Percentiles rank a stretch among this genome's conserved stretches.
Evolutionary conservation across 306 rosid genomes (phyloP).

Genomic region (Glycine latifolia): DNA sequence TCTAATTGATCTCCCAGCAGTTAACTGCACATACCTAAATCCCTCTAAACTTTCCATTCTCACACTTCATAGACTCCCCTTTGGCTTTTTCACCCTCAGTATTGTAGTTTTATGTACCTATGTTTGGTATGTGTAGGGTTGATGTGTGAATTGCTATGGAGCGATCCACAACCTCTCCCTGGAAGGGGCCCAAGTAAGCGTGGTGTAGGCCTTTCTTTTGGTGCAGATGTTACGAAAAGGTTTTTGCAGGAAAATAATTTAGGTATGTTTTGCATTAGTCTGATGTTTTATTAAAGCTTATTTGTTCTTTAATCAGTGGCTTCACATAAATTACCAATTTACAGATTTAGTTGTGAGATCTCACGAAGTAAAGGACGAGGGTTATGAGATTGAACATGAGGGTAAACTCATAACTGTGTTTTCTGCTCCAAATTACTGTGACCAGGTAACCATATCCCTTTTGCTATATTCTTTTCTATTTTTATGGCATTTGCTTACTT

Average conservation of each 20-base stretch:
- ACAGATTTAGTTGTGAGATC: conserved; percentile 96
- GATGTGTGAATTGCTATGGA: conserved; percentile 99
- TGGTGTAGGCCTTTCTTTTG: conserved; percentile 97
- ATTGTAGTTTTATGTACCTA: conserved; percentile 30
- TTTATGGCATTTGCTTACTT: conserved; percentile 17
- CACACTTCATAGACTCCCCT: conserved; percentile 9
- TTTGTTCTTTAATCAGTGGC: conserved; percentile 33
- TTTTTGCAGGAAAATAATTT: conserved; percentile 88
- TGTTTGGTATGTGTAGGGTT: conserved; percentile 64
- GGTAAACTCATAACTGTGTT: conserved; percentile 99
- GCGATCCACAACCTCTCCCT: conserved; percentile 94
- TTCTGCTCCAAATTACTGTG: conserved; percentile 99
- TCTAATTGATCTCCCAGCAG: conserved; percentile 35
- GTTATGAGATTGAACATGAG: conserved; percentile 95
- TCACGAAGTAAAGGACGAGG: conserved; percentile 99
- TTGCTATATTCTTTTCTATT: background rate
- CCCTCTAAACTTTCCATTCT: conserved; percentile 18
- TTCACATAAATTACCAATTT: conserved; percentile 39
- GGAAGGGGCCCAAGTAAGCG: conserved; percentile 99
- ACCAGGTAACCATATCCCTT: conserved; percentile 72
- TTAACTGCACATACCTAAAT: background rate
- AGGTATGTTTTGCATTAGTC: conserved; percentile 60
- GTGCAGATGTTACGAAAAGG: conserved; percentile 87
- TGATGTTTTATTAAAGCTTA: background rate
- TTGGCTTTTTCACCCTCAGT: background rate